phyloP scores from a whole-genome alignment of 2,329 filamentous ascomycete genomes.

The Bipolaris victoriae region DNA sequence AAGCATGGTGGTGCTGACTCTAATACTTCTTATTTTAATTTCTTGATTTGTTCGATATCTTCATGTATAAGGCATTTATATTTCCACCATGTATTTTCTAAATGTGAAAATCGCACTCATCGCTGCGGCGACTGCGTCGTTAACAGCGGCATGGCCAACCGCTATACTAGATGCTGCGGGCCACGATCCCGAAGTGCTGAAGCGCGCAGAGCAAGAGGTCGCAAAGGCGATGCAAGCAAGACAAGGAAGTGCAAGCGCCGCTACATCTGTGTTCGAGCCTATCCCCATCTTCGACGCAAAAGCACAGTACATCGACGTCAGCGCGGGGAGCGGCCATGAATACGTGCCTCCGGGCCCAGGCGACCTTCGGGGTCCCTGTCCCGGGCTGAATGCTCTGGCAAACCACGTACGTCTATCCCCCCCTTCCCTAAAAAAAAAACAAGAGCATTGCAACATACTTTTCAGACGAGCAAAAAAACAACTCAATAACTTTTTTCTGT shows the following conservation, averaged over 20 bases:
- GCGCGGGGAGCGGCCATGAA: slow-evolving; percentile 29
- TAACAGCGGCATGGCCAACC: slow-evolving; percentile 29
- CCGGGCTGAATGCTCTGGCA: slow-evolving; percentile 34
- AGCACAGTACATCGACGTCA: slow-evolving; percentile 27
- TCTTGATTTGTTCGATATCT: not conserved
- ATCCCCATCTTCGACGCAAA: slow-evolving; percentile 28
- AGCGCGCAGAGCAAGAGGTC: slow-evolving; percentile 24
- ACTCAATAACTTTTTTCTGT: too few relatives aligned
- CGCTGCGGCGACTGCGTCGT: slow-evolving; percentile 14
- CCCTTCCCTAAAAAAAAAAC: too few relatives aligned
- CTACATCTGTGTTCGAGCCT: slow-evolving; percentile 30
- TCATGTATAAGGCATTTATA: too few relatives aligned
- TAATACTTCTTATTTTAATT: not conserved
- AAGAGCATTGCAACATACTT: too few relatives aligned
- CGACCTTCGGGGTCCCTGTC: slow-evolving; percentile 34
- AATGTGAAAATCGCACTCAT: slow-evolving; percentile 16
- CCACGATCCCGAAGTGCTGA: slow-evolving; percentile 21
- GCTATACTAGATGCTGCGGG: slow-evolving; percentile 32
- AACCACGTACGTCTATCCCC: slow-evolving; percentile 24
- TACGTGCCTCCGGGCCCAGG: slow-evolving; percentile 32
- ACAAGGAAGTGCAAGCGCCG: slow-evolving; percentile 28
- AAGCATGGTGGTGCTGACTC: too few relatives aligned
- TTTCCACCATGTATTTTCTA: slow-evolving; percentile 21
- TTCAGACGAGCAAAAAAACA: too few relatives aligned
- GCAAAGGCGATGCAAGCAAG: slow-evolving; percentile 18